Percentiles rank a stretch among this genome's conserved stretches.
These are phyloP conservation scores for Cryptococcus sp. DNA, from an alignment of 1,284 basidiomycete genomes.

Conservation along the genomic window DNA sequence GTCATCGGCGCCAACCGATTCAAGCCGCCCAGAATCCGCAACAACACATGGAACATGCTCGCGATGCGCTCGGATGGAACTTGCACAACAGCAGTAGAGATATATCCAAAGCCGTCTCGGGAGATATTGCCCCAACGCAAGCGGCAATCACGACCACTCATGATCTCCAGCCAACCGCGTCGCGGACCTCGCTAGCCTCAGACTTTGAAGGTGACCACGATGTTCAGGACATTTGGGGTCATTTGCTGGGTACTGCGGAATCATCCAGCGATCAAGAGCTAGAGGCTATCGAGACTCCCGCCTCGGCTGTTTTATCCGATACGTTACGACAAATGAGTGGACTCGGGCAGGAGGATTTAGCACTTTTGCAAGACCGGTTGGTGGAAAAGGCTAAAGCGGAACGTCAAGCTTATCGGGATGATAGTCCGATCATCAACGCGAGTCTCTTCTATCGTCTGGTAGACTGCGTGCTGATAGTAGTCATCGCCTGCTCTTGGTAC, in stretches of 20 bases:
- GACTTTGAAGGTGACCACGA: background rate
- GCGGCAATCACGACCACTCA: background rate
- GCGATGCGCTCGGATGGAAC: background rate
- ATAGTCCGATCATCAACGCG: background rate
- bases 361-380: conserved; percentile 30
- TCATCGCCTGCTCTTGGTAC: too few relatives aligned
- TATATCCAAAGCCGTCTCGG: background rate
- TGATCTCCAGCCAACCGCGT: background rate
- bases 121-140: background rate
- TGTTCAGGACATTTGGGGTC: background rate
- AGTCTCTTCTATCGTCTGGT: background rate
- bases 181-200: conserved; percentile 10
- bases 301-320: conserved; percentile 9
- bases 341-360: conserved; percentile 33
- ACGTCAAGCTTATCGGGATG: conserved; percentile 22
- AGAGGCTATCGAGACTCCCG: background rate
- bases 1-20: background rate
- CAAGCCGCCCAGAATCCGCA: background rate
- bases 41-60: background rate
- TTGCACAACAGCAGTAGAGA: background rate
- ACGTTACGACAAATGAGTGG: conserved; percentile 27
- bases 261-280: background rate
- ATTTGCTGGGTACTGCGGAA: background rate
- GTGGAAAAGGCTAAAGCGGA: conserved; percentile 37
- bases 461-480: too few relatives aligned